These are phyloP conservation scores for Boletus fagicola DNA, from an alignment of 768 basidiomycete genomes.

Conservation along the genomic window DNA sequence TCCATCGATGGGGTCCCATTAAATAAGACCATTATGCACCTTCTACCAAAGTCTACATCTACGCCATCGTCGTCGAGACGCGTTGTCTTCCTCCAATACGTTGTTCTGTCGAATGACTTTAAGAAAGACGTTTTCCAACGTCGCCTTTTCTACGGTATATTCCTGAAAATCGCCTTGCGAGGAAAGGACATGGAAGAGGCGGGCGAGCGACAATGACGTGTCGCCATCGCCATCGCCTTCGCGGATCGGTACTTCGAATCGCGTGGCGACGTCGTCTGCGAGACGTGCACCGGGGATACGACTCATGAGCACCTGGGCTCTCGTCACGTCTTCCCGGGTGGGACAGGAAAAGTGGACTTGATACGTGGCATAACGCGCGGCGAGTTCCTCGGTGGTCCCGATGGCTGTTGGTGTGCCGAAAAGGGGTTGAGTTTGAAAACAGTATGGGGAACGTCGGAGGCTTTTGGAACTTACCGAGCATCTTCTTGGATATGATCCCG, in stretches of 20 bases:
- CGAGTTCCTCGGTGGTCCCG: slow-evolving; percentile 62
- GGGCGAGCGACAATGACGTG: slow-evolving; percentile 46
- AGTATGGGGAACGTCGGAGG: neutral
- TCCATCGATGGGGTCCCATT: neutral
- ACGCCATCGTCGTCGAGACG: slow-evolving; percentile 4
- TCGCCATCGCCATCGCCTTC: neutral
- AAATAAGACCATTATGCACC: neutral
- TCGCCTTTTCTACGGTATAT: slow-evolving; percentile 69
- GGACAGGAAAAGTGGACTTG: slow-evolving; percentile 74
- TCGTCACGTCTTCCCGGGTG: slow-evolving; percentile 55
- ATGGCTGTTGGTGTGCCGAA: slow-evolving; percentile 45
- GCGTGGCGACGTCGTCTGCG: slow-evolving; percentile 72
- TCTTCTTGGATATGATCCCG: slow-evolving; percentile 67
- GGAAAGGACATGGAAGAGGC: slow-evolving; percentile 57
- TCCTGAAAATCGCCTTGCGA: slow-evolving; percentile 55
- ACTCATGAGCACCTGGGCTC: slow-evolving; percentile 60
- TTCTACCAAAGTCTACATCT: slow-evolving; percentile 7
- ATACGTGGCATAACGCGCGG: slow-evolving; percentile 67
- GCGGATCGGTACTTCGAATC: slow-evolving; percentile 66
- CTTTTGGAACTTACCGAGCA: slow-evolving; percentile 52
- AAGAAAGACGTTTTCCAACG: slow-evolving; percentile 70
- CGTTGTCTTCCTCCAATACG: slow-evolving; percentile 47
- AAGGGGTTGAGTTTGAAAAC: neutral
- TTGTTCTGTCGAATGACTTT: slow-evolving; percentile 66
- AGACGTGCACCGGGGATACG: slow-evolving; percentile 60